phyloP scores from a whole-genome alignment of 495 filamentous ascomycete species.

The Aspergillus carlsbadensis region DNA sequence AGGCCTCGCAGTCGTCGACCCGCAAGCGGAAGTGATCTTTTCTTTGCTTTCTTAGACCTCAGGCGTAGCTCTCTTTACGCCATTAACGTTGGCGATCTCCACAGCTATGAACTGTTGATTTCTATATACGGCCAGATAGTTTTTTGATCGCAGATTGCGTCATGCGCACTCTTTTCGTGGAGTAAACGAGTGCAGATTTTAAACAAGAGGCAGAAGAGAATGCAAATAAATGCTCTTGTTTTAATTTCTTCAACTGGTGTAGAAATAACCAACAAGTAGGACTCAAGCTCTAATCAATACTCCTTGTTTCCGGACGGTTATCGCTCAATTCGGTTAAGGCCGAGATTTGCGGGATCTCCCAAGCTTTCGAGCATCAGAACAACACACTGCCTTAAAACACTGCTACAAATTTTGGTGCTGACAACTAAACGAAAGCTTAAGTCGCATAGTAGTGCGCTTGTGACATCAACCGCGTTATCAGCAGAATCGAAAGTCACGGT shows the following conservation, averaged over 20 bases:
- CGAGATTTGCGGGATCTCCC: constrained; percentile 2
- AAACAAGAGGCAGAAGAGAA: background rate
- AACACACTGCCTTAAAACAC: background rate
- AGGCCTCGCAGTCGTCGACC: constrained; percentile 30
- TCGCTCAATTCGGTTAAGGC: constrained; percentile 5
- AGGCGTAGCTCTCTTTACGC: background rate
- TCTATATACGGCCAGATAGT: background rate
- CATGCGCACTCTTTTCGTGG: background rate
- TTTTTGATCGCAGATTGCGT: background rate
- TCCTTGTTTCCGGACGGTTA: background rate
- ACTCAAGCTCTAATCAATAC: no score
- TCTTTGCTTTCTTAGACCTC: background rate
- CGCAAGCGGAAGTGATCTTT: constrained; percentile 43
- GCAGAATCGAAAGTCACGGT: no score
- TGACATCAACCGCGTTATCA: no score
- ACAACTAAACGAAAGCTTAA: no score
- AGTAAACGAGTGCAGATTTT: background rate
- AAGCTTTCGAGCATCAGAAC: background rate
- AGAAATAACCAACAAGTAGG: background rate
- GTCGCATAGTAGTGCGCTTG: no score
- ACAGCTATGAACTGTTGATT: background rate
- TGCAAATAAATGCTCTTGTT: background rate
- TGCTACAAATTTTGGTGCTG: no score
- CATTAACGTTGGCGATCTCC: background rate
- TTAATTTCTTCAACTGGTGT: background rate